These are phyloP conservation scores for Saccharum officinarum DNA, from an alignment of 176 grass and related monocot genomes.

Conservation along the genomic window DNA sequence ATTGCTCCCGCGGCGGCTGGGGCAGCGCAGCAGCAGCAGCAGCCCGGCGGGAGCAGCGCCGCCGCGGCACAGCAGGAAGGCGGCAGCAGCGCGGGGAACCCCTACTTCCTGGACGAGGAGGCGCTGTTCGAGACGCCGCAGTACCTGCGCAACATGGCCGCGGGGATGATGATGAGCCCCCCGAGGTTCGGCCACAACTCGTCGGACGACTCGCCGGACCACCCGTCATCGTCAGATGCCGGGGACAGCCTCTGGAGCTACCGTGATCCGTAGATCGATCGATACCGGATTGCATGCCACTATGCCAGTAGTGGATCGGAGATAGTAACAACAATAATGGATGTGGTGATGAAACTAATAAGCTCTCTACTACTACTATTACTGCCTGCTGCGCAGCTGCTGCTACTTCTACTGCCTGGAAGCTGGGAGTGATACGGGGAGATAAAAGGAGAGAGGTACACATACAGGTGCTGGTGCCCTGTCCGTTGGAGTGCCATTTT, in stretches of 20 bases:
- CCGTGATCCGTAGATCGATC: slow-evolving; percentile 45
- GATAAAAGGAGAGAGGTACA: not conserved
- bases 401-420: not conserved
- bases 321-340: not conserved
- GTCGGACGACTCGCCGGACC: slow-evolving; percentile 52
- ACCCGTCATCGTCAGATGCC: slow-evolving; percentile 38
- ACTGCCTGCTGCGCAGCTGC: not conserved
- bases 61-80: not conserved
- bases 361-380: not conserved
- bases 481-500: not conserved
- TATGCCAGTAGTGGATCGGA: not conserved
- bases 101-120: slow-evolving; percentile 81
- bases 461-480: not conserved
- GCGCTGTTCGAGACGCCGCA: slow-evolving; percentile 88
- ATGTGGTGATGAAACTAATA: not conserved
- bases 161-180: slow-evolving; percentile 97
- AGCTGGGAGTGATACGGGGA: slow-evolving; percentile 2
- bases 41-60: not conserved
- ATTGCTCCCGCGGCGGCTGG: slow-evolving; percentile 17
- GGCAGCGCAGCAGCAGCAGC: slow-evolving; percentile 1
- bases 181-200: slow-evolving; percentile 60
- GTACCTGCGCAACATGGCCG: slow-evolving; percentile 81
- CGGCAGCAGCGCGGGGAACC: not conserved
- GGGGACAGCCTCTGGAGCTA: slow-evolving; percentile 74
- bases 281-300: not conserved